A percentile compares a stretch with the other conserved stretches of the same genome.
Conservation (phyloP, 805 yeast species). For the Zygoascus ofunaensis region DNA sequence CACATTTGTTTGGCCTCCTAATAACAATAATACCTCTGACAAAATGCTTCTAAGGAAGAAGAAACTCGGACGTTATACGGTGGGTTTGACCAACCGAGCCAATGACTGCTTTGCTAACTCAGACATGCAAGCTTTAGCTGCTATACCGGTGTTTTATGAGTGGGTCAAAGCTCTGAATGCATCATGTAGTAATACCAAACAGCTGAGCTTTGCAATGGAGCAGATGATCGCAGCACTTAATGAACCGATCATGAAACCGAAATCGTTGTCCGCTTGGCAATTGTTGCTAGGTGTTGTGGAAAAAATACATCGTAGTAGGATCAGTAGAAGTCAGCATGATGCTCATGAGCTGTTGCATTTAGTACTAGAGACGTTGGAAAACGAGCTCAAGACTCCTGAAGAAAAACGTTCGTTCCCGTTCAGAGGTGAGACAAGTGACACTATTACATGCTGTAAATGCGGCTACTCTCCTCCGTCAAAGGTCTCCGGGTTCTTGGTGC, state of each 20-base stretch:
- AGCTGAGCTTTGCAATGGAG: constrained; percentile 1
- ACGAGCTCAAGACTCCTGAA: constrained; percentile 39
- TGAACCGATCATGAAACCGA: constrained; percentile 45
- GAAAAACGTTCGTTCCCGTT: constrained; percentile 50
- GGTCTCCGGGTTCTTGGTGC: constrained; percentile 54
- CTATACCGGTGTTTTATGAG: constrained; percentile 17
- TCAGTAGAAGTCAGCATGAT: constrained; percentile 81
- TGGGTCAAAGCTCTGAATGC: constrained; percentile 15
- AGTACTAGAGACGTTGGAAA: constrained; percentile 65
- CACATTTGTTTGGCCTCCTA: neutral
- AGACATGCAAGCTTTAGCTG: constrained; percentile 54
- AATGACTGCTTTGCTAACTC: constrained; percentile 93
- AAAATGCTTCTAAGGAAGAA: constrained; percentile 24
- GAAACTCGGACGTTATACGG: constrained; percentile 40
- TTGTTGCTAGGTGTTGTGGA: constrained; percentile 61
- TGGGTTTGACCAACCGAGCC: constrained; percentile 72
- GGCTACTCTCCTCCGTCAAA: constrained; percentile 48
- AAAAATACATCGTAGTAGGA: constrained; percentile 56
- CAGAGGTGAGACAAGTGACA: constrained; percentile 55
- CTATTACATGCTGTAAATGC: constrained; percentile 64
- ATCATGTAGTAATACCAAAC: neutral
- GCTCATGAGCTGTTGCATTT: constrained; percentile 88
- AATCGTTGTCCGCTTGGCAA: constrained; percentile 67
- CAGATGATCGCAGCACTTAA: constrained; percentile 38
- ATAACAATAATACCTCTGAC: neutral